Conservation (phyloP, 2,329 filamentous ascomycete species). For the Venturia asperata region DNA sequence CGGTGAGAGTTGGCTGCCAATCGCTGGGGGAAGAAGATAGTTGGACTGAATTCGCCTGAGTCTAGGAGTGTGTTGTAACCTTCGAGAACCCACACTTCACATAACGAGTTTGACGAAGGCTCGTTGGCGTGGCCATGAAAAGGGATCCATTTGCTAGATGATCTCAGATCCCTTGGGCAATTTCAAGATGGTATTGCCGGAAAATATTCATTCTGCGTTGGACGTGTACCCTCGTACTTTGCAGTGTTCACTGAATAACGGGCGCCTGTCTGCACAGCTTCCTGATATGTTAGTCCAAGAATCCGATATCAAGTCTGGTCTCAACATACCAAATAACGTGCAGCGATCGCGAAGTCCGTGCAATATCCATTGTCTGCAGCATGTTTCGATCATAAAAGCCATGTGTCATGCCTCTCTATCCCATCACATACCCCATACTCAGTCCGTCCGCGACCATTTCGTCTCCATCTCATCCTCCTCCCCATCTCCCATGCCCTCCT, state of each 20-base stretch:
- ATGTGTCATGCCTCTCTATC: neutral
- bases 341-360: neutral
- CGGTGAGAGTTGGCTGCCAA: too few species aligned
- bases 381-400: neutral
- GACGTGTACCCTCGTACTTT: neutral
- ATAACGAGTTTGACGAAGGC: too few species aligned
- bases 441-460: constrained; percentile 34
- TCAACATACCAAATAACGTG: neutral
- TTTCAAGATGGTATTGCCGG: neutral
- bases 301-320: neutral
- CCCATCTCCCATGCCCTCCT: constrained; percentile 24
- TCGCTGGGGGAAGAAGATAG: too few species aligned
- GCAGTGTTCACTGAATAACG: neutral
- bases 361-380: neutral
- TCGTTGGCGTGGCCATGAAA: too few species aligned
- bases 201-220: neutral
- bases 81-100: too few species aligned
- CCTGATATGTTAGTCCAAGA: neutral
- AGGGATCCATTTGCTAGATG: too few species aligned
- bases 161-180: neutral
- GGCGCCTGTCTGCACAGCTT: neutral
- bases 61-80: too few species aligned
- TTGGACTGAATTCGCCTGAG: too few species aligned
- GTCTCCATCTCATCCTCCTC: constrained; percentile 24
- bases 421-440: neutral